Percentiles rank a stretch among this genome's conserved stretches.
Conservation (phyloP, 768 basidiomycete species). For the Mrakia gelida region DNA sequence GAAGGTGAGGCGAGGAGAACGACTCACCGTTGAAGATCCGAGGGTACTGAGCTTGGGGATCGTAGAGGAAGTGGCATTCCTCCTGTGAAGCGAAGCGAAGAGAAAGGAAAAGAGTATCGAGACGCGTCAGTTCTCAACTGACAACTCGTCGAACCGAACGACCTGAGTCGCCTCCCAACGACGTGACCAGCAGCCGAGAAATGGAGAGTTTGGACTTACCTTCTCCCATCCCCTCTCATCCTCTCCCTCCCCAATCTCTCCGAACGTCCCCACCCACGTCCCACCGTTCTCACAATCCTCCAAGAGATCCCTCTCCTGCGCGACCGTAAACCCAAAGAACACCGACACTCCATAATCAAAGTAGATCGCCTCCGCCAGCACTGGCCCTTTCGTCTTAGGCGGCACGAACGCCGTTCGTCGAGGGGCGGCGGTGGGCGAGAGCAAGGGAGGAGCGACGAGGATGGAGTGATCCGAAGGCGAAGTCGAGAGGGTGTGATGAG, state of each 20-base stretch:
- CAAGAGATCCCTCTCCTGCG: slow-evolving; percentile 72
- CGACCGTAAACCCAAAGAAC: slow-evolving; percentile 68
- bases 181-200: too few species aligned
- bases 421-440: not conserved
- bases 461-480: slow-evolving; percentile 31
- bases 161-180: too few species aligned
- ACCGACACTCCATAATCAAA: slow-evolving; percentile 76
- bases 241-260: slow-evolving; percentile 74
- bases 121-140: not conserved
- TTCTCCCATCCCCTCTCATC: slow-evolving; percentile 92
- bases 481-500: slow-evolving; percentile 10
- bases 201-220: not conserved
- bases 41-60: slow-evolving; percentile 74
- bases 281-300: slow-evolving; percentile 78
- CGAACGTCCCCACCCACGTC: slow-evolving; percentile 55
- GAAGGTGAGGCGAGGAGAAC: too few species aligned
- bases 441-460: not conserved
- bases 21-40: slow-evolving; percentile 96
- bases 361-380: slow-evolving; percentile 47
- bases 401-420: slow-evolving; percentile 16
- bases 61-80: slow-evolving; percentile 88
- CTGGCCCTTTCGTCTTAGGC: slow-evolving; percentile 22
- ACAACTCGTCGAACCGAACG: not conserved
- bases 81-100: slow-evolving; percentile 46
- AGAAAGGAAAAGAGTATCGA: not conserved